These are phyloP conservation scores for Hypoxylon lienhwacheense DNA, from an alignment of 495 filamentous ascomycete species.

Conservation along the genomic window DNA sequence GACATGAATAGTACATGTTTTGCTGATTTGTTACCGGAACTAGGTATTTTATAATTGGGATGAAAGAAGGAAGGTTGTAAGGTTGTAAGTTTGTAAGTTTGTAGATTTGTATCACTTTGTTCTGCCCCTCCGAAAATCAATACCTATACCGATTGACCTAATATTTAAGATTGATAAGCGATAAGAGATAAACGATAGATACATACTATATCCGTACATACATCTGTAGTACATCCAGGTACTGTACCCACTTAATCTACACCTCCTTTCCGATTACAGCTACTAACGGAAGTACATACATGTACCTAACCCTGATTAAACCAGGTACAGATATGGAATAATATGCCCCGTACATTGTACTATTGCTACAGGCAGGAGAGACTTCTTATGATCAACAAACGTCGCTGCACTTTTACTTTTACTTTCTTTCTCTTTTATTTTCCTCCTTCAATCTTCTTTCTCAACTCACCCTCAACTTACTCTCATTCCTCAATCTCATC, in stretches of 20 bases:
- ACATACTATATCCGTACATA: background rate
- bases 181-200: slow-evolving; percentile 20
- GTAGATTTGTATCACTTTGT: too few relatives aligned
- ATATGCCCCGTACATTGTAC: too few relatives aligned
- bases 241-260: background rate
- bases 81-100: too few relatives aligned
- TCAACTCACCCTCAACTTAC: background rate
- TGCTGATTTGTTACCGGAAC: background rate
- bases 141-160: slow-evolving; percentile 6
- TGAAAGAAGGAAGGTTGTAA: too few relatives aligned
- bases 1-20: background rate
- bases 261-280: too few relatives aligned
- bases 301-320: background rate
- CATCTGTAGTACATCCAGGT: background rate
- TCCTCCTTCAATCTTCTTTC: background rate
- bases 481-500: background rate
- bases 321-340: too few relatives aligned
- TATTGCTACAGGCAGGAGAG: background rate
- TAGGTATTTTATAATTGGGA: background rate
- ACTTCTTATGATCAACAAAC: background rate
- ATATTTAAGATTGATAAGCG: background rate
- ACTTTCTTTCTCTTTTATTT: background rate
- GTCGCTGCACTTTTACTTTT: background rate
- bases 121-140: slow-evolving; percentile 26
- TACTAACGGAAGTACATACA: background rate